These are phyloP conservation scores for Clarireedia hainanense DNA, from an alignment of 2,329 filamentous ascomycete genomes.

Conservation along the genomic window DNA sequence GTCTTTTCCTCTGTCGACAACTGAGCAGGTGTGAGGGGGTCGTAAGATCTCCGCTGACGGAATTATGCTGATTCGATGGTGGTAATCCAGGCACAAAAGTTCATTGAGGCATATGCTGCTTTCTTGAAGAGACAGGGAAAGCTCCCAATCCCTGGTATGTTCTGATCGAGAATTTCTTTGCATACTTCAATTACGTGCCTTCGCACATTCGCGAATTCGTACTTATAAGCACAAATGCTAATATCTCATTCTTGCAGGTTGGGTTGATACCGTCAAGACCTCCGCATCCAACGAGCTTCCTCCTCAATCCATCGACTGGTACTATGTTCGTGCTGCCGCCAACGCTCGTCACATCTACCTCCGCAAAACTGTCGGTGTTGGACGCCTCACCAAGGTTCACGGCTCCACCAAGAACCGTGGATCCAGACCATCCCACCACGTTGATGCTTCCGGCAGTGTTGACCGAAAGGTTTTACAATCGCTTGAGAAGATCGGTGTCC, in stretches of 20 bases:
- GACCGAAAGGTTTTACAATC: conserved; percentile 97
- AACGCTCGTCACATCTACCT: conserved; percentile 98
- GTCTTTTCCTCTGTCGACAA: conserved; percentile 1
- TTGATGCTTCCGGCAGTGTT: conserved; percentile 88
- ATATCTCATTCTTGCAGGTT: conserved; percentile 49
- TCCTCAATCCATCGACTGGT: conserved; percentile 98
- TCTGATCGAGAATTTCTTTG: not conserved
- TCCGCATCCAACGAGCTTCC: conserved; percentile 94
- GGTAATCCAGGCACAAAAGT: conserved; percentile 66
- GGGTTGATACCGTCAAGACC: conserved; percentile 99
- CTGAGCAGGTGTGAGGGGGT: conserved; percentile 65
- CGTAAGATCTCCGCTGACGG: conserved; percentile 65
- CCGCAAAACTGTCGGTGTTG: conserved; percentile 98
- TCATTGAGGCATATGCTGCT: conserved; percentile 76
- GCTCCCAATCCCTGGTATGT: conserved; percentile 78
- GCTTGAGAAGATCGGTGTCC: conserved; percentile 97
- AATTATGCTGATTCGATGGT: conserved; percentile 57
- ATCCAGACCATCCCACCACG: conserved; percentile 83
- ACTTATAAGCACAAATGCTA: not conserved
- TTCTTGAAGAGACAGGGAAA: conserved; percentile 95
- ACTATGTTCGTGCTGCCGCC: conserved; percentile 81
- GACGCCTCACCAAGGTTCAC: conserved; percentile 94
- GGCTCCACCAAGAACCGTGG: conserved; percentile 97
- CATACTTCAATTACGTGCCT: not conserved
- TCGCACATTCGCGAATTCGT: not conserved